Evolutionary conservation across 805 yeast species (phyloP).

Genomic region (Zygotorulaspora danielsina): DNA sequence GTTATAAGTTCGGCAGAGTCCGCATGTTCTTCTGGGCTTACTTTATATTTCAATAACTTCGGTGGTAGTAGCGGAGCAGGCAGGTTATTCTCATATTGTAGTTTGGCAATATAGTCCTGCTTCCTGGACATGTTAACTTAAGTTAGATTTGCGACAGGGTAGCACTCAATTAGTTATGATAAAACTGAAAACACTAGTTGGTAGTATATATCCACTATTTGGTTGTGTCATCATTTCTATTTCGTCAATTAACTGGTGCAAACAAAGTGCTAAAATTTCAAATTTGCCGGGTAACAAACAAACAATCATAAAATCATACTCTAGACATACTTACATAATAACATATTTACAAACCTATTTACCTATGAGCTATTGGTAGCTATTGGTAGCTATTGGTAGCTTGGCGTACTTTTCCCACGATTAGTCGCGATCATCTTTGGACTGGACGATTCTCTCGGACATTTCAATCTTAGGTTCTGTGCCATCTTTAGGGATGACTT

Average conservation of each 20-base stretch:
- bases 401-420: too few species aligned
- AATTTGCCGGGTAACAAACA: conserved; percentile 2
- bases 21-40: conserved; percentile 39
- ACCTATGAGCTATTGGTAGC: too few species aligned
- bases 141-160: not conserved
- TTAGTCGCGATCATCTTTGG: conserved; percentile 13
- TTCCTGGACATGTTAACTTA: conserved; percentile 41
- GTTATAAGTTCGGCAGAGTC: conserved; percentile 57
- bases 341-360: not conserved
- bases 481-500: conserved; percentile 38
- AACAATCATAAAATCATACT: not conserved
- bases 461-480: conserved; percentile 35
- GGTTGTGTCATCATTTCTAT: not conserved
- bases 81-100: conserved; percentile 76
- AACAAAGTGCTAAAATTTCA: not conserved
- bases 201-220: not conserved
- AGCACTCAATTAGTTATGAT: too few species aligned
- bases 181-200: too few species aligned
- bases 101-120: conserved; percentile 76
- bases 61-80: conserved; percentile 96
- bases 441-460: conserved; percentile 23
- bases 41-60: conserved; percentile 58
- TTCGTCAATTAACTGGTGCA: not conserved
- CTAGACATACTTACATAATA: not conserved
- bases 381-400: too few species aligned